Conservation (phyloP, 1,139 yeast genomes). For the Petasospora fabianii region DNA sequence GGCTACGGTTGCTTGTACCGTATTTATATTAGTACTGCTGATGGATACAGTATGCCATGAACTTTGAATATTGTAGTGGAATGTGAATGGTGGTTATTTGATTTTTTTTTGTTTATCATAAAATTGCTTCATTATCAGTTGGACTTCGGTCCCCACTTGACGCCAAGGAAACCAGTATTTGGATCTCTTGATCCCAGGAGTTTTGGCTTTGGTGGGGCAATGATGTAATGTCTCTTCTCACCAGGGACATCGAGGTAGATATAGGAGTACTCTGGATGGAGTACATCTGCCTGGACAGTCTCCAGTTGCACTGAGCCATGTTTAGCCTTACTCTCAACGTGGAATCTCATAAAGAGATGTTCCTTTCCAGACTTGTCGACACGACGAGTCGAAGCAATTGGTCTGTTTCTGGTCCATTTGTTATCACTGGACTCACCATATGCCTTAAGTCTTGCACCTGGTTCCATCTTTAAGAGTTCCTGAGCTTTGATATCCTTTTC, state of each 20-base stretch:
- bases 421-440: constrained; percentile 73
- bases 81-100: not conserved
- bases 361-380: constrained; percentile 72
- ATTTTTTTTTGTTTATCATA: not conserved
- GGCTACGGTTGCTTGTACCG: too few relatives aligned
- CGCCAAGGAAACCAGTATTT: constrained; percentile 65
- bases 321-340: constrained; percentile 63
- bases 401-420: constrained; percentile 86
- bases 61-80: not conserved
- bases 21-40: not conserved
- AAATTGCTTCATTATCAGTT: constrained; percentile 29
- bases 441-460: constrained; percentile 67
- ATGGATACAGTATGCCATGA: not conserved
- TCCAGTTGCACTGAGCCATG: constrained; percentile 74
- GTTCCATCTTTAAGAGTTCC: constrained; percentile 48
- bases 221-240: constrained; percentile 60
- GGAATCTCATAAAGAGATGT: constrained; percentile 80
- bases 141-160: constrained; percentile 80
- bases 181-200: constrained; percentile 30
- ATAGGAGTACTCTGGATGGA: constrained; percentile 71
- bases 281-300: constrained; percentile 59
- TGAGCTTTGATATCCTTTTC: constrained; percentile 66
- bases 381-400: constrained; percentile 56
- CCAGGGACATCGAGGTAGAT: constrained; percentile 77
- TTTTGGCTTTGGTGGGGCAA: constrained; percentile 51